Conservation (phyloP, 805 yeast genomes). For the Candida boidinii region DNA sequence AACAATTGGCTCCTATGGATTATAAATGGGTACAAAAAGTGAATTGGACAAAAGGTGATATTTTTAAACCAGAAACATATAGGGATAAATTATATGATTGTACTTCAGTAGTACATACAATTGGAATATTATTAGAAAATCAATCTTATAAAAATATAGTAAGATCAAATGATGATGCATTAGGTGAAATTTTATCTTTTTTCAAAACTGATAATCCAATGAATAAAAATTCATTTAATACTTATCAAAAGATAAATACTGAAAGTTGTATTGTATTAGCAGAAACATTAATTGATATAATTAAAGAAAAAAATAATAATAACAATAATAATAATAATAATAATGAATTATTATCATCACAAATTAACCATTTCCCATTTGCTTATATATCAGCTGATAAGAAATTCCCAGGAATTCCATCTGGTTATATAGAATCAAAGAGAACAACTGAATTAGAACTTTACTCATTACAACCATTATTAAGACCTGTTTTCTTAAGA, state of each 20-base stretch:
- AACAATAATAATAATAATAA: slow-evolving; percentile 9
- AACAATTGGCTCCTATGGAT: slow-evolving; percentile 21
- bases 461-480: slow-evolving; percentile 26
- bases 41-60: slow-evolving; percentile 58
- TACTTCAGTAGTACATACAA: slow-evolving; percentile 69
- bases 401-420: slow-evolving; percentile 59
- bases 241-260: slow-evolving; percentile 59
- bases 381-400: slow-evolving; percentile 74
- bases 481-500: slow-evolving; percentile 59
- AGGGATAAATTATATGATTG: slow-evolving; percentile 35
- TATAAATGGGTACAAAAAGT: slow-evolving; percentile 48
- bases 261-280: slow-evolving; percentile 64
- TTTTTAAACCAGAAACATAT: slow-evolving; percentile 59
- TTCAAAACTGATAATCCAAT: slow-evolving; percentile 57
- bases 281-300: slow-evolving; percentile 31
- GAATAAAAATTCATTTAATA: slow-evolving; percentile 33
- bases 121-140: slow-evolving; percentile 71
- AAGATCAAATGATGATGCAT: slow-evolving; percentile 21
- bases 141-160: slow-evolving; percentile 53
- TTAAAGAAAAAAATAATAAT: slow-evolving; percentile 3
- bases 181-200: slow-evolving; percentile 28
- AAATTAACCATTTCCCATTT: no score
- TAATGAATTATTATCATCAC: no score
- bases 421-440: slow-evolving; percentile 67
- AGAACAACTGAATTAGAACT: slow-evolving; percentile 66